Evolutionary conservation across 768 basidiomycete genomes (phyloP), one percentile per base, ranked within the genome.

Genomic region (Suillus sp.): DNA sequence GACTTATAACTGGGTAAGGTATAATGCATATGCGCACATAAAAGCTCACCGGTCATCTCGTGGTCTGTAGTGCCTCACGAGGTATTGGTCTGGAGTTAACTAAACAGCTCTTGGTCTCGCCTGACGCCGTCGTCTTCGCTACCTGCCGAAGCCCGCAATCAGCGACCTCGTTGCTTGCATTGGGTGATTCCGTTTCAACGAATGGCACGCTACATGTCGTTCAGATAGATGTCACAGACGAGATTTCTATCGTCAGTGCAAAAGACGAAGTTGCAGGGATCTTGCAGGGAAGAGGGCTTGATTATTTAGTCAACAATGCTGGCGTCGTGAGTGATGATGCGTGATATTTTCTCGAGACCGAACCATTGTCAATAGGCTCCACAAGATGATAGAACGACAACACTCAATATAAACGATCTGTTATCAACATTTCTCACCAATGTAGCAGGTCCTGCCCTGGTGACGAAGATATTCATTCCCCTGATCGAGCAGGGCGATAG

Each of bases 241-340:
- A 71, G 47, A 60, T 60, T 13, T 75, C 75, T 47, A 76, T 79
- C 61, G 58, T 64, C 43, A 43, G 27, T 38, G 68, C 61, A 18
- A 61, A 30, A 42, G 43, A 63, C 8, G 71, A 74, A n/a, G 70
- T 67, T 66, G 43, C 67, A 59, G 45, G 58, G 27, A 65, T 65
- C 42, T 59, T 69, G 8, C 47, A 51, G 2, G 51, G 42, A 25
- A 34, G 56, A 2, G 77, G 78, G 13, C 65, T 80, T 8, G 77
- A 81, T 67, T 80, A 78, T 58, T 69, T 81, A 25, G 64, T 78
- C 62, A 81, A 79, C 69, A 79, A 78, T 58, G 78, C 79, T 2
- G 79, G 69, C 0, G 65, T 78, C 38, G 78, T 78, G 61, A 56
- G 78, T 70, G 10, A 16, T 42, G 14, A 14, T 22, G 38, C 34